These are phyloP conservation scores for Hypholoma fasciculare DNA, from an alignment of 768 basidiomycete genomes.

Conservation along the genomic window DNA sequence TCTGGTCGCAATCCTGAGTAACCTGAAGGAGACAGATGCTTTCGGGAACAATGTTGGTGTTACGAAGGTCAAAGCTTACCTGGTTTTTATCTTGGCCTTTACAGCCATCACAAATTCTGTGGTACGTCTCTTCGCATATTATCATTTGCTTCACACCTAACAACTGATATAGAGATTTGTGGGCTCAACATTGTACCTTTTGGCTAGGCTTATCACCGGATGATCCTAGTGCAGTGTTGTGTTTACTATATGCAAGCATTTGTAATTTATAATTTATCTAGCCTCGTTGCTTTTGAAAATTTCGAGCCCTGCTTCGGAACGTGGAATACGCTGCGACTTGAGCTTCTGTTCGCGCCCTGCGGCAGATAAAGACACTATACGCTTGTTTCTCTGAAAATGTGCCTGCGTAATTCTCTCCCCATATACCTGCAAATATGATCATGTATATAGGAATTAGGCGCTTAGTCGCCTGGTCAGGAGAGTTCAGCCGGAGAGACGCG, in stretches of 20 bases:
- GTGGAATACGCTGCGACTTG: too few relatives aligned
- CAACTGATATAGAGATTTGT: conserved; percentile 24
- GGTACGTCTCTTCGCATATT: conserved; percentile 26
- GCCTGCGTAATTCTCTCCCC: too few relatives aligned
- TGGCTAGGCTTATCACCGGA: conserved; percentile 32
- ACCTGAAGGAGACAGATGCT: conserved; percentile 53
- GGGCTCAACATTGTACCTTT: conserved; percentile 33
- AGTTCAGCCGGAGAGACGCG: too few relatives aligned
- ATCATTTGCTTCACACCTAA: neutral
- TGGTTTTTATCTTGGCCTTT: conserved; percentile 79
- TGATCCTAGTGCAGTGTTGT: conserved; percentile 7
- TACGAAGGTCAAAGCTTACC: conserved; percentile 69
- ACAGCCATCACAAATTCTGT: conserved; percentile 78
- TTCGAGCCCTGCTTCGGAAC: too few relatives aligned
- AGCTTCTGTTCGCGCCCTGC: too few relatives aligned
- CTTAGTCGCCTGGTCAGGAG: too few relatives aligned
- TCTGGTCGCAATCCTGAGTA: conserved; percentile 67
- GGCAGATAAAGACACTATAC: too few relatives aligned
- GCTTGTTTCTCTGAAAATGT: too few relatives aligned
- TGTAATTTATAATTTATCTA: neutral
- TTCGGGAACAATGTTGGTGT: conserved; percentile 51
- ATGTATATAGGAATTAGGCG: too few relatives aligned
- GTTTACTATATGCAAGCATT: neutral
- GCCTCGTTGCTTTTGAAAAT: too few relatives aligned
- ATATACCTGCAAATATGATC: too few relatives aligned